Conservation (phyloP, 2,329 filamentous ascomycete species). For the Sphaerulina populicola region DNA sequence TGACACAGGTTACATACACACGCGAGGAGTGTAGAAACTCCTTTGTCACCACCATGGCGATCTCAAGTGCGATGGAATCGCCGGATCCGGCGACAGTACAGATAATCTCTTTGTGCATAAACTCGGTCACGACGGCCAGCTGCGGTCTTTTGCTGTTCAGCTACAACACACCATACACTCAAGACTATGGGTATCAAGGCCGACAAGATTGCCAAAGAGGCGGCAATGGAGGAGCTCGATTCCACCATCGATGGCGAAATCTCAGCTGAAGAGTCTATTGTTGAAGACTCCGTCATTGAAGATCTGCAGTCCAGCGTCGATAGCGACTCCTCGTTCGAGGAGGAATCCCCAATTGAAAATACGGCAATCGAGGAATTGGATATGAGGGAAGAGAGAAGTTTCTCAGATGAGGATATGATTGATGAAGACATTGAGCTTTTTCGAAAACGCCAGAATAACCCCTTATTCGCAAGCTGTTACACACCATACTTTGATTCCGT, state of each 20-base stretch:
- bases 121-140: neutral
- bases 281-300: neutral
- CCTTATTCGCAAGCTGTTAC: neutral
- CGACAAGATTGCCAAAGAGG: neutral
- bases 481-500: neutral
- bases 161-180: neutral
- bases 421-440: neutral
- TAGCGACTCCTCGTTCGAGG: neutral
- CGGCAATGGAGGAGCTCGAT: neutral
- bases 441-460: neutral
- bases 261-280: neutral
- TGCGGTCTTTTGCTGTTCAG: neutral
- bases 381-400: no score
- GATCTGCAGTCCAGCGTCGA: neutral
- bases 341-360: neutral
- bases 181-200: constrained; percentile 1
- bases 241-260: neutral
- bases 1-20: neutral
- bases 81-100: constrained; percentile 1
- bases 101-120: constrained; percentile 3
- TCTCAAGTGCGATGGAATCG: neutral
- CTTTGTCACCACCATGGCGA: constrained; percentile 2
- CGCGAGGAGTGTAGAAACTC: neutral
- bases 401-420: neutral
- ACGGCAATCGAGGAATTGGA: no score